These are phyloP conservation scores for Eucalyptus cloeziana DNA, from an alignment of 345 rosid genomes.

Conservation along the genomic window DNA sequence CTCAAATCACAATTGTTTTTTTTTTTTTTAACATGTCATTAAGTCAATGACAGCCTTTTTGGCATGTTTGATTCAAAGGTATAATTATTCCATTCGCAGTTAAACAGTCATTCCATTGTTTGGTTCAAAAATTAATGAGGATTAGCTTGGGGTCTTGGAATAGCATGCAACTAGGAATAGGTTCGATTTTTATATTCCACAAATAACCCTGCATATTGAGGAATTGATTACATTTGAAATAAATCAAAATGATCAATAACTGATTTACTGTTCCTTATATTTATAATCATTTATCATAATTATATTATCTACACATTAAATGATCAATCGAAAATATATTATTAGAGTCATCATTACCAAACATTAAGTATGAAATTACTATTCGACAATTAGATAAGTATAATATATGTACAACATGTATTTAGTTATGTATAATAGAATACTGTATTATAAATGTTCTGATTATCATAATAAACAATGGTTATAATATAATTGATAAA, in stretches of 20 bases:
- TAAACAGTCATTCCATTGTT: not conserved
- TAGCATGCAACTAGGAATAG: not conserved
- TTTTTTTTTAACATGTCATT: not conserved
- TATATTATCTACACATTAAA: not conserved
- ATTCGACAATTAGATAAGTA: not conserved
- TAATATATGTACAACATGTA: not conserved
- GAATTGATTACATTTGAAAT: not conserved
- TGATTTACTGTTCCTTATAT: not conserved
- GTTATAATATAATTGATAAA: not conserved
- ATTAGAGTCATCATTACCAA: not conserved
- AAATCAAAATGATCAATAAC: not conserved
- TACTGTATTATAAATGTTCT: not conserved
- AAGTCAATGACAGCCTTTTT: not conserved
- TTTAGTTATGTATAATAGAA: not conserved
- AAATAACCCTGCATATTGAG: not conserved
- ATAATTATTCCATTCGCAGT: not conserved
- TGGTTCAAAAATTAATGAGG: not conserved
- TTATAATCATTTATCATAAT: not conserved
- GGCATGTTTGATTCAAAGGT: not conserved
- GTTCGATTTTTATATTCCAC: not conserved
- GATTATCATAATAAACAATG: no score
- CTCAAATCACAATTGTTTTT: not conserved
- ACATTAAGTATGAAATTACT: not conserved
- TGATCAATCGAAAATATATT: not conserved
- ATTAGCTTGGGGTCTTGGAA: not conserved